Percentiles rank a stretch among this genome's conserved stretches.
Evolutionary conservation across 1,284 basidiomycete species (phyloP).

Genomic region (Boletus albobrunnescens): DNA sequence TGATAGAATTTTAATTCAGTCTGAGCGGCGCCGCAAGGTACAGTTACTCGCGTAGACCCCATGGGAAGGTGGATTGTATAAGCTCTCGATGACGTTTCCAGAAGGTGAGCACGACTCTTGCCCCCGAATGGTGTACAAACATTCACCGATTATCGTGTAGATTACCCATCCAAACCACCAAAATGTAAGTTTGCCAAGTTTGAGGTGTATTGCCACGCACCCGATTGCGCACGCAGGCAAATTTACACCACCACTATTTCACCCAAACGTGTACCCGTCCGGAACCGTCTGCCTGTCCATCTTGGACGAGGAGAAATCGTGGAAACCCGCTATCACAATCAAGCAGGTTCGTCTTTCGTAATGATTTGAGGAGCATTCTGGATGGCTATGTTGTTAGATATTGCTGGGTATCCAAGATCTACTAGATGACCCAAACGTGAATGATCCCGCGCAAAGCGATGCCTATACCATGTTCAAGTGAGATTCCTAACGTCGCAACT

Average conservation of each 20-base stretch:
- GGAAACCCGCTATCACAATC: slow-evolving; percentile 99
- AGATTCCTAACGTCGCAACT: slow-evolving; percentile 29
- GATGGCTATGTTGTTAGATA: slow-evolving; percentile 54
- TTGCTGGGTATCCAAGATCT: slow-evolving; percentile 93
- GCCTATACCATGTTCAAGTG: slow-evolving; percentile 98
- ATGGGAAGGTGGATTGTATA: slow-evolving; percentile 96
- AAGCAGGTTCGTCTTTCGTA: slow-evolving; percentile 71
- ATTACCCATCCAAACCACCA: slow-evolving; percentile 93
- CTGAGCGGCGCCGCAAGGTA: slow-evolving; percentile 14
- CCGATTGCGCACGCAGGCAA: slow-evolving; percentile 62
- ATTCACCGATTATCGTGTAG: slow-evolving; percentile 39
- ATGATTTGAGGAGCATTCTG: neutral
- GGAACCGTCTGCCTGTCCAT: slow-evolving; percentile 98
- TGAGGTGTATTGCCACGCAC: slow-evolving; percentile 1
- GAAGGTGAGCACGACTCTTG: slow-evolving; percentile 58
- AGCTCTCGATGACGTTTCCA: slow-evolving; percentile 90
- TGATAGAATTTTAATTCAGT: slow-evolving; percentile 20
- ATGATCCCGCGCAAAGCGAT: slow-evolving; percentile 94
- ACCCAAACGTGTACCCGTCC: slow-evolving; percentile 98
- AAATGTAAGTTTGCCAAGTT: slow-evolving; percentile 62
- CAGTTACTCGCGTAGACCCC: slow-evolving; percentile 62
- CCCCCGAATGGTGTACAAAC: neutral
- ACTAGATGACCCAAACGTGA: slow-evolving; percentile 90
- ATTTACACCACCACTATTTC: slow-evolving; percentile 94
- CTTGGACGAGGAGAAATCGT: slow-evolving; percentile 97